Conservation (phyloP, 805 yeast species). For the Candida krabiensis region DNA sequence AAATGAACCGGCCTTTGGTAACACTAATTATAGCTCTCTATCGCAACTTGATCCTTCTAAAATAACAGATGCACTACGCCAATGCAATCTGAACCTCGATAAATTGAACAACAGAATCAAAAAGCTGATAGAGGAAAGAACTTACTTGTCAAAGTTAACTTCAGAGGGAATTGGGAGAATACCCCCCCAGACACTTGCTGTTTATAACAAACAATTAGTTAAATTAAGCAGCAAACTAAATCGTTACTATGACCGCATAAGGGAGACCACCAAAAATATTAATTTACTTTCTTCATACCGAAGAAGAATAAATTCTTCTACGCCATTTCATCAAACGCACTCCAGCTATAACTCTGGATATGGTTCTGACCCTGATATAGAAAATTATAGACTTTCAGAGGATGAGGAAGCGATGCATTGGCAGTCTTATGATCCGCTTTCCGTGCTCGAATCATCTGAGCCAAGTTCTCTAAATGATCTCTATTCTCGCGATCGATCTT, state of each 20-base stretch:
- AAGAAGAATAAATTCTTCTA: no score
- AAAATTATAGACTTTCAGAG: no score
- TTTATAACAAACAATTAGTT: neutral
- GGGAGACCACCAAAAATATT: neutral
- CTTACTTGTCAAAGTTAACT: neutral
- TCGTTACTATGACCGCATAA: no score
- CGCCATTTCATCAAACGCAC: no score
- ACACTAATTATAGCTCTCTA: neutral
- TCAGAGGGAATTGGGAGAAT: neutral
- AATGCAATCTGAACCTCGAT: neutral
- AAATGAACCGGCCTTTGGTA: no score
- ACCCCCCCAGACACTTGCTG: neutral
- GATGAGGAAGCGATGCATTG: no score
- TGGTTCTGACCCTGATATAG: no score
- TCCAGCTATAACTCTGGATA: no score
- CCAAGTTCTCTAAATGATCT: no score
- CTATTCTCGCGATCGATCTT: no score
- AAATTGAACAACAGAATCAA: neutral
- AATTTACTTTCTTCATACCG: neutral
- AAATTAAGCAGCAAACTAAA: neutral
- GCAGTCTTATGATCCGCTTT: no score
- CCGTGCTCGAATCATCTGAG: no score
- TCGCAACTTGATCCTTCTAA: neutral
- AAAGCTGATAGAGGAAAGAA: neutral
- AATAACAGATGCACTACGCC: neutral